Base-by-base conservation (phyloP, 1,139 yeast species). In the Candida dubliniensis region DNA sequence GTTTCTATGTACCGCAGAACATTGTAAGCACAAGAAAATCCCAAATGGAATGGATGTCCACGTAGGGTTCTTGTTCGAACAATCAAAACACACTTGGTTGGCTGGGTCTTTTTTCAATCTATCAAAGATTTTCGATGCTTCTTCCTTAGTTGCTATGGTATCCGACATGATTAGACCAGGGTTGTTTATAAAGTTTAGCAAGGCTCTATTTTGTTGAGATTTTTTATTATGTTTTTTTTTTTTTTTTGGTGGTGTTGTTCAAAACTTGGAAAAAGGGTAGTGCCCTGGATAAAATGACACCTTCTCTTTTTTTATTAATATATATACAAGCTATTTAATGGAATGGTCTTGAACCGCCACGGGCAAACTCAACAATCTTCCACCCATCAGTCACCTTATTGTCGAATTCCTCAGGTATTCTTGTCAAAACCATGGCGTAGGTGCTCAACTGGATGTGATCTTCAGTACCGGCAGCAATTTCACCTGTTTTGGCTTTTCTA, bases 341-440 rank as follows among this genome's bases (percentile, higher is more conserved):
- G 81, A 87, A 89, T 47, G 86, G 87, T 71, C 96, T 83, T 41
- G 96, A 84, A 41, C 90, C 95, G 54, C 96, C 96, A 63, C 97
- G 85, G 43, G 90, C 97, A 63, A 95, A 87, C 68, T 95, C 99
- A 60, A 93, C 70, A 46, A 95, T 83, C 72, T 88, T 89, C 99
- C 99, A 95, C 35, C 99, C 99, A 60, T 89, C 96, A 25, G 99
- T 95, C 57, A 84, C 90, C 46, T 79, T 77, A 63, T 95, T 88
- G 49, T 84, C 96, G 61, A 95, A 82, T 52, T 91, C 91, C 64
- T 91, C 99, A 9, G 96, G 91, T 44, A 87, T 74, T 67, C 99
- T 81, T 25, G 99, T 90, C 59, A 95, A 75, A 26, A 93, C 99
- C 91, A 95, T 84, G 40, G 96, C 98, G 63, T 95, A 95, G 11